These are phyloP conservation scores for Phoma sp. DNA, from an alignment of 2,329 filamentous ascomycete genomes.

Conservation along the genomic window DNA sequence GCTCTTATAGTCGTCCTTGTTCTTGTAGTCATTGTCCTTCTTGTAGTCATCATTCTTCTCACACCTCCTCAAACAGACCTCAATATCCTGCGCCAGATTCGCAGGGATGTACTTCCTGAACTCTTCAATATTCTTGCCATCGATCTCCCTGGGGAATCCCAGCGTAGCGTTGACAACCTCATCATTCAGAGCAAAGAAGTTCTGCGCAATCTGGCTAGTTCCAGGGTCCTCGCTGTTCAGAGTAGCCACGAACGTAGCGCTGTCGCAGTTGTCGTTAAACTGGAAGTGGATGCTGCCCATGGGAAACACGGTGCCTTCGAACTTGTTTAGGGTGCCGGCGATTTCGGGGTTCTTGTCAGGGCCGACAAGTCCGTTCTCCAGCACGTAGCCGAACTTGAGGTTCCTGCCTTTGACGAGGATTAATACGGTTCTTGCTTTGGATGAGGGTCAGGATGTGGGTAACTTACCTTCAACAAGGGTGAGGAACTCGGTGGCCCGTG, in stretches of 20 bases:
- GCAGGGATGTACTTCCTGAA: slow-evolving; percentile 50
- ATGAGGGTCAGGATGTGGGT: too few species aligned
- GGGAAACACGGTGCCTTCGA: slow-evolving; percentile 56
- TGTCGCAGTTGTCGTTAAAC: slow-evolving; percentile 55
- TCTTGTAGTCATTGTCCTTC: too few species aligned
- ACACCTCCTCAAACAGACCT: slow-evolving; percentile 61
- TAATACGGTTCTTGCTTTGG: too few species aligned
- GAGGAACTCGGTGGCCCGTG: slow-evolving; percentile 56
- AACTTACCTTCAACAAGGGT: slow-evolving; percentile 45
- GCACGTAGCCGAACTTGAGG: slow-evolving; percentile 54
- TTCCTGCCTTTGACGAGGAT: slow-evolving; percentile 51
- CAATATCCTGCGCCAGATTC: slow-evolving; percentile 60
- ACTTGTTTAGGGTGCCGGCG: slow-evolving; percentile 47
- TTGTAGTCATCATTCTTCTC: background rate
- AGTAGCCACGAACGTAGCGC: slow-evolving; percentile 52
- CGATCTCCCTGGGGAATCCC: slow-evolving; percentile 43
- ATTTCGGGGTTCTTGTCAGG: slow-evolving; percentile 47
- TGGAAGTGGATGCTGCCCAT: slow-evolving; percentile 56
- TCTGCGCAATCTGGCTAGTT: slow-evolving; percentile 51
- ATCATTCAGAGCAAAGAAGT: slow-evolving; percentile 50
- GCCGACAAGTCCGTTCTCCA: slow-evolving; percentile 53
- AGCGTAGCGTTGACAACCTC: slow-evolving; percentile 48
- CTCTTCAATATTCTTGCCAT: slow-evolving; percentile 45
- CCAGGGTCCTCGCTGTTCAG: slow-evolving; percentile 54
- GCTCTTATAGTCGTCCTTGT: too few species aligned